Conservation (phyloP, 345 rosid species). For the Brassica juncea region DNA sequence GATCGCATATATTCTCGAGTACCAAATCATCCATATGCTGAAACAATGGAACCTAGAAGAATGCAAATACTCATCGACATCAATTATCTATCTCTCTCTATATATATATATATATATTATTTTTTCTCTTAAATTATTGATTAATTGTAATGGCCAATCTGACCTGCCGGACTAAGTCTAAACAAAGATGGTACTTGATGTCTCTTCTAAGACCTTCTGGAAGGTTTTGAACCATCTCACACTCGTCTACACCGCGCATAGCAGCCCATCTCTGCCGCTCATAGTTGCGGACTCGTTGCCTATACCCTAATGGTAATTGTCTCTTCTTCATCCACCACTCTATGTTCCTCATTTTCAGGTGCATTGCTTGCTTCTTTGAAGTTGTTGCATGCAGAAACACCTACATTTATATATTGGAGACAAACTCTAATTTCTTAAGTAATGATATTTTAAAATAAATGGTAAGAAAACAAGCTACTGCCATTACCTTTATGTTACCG, state of each 20-base stretch:
- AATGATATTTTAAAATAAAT: neutral
- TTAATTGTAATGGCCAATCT: neutral
- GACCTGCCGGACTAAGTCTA: constrained; percentile 93
- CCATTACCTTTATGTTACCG: constrained; percentile 90
- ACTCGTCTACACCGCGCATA: constrained; percentile 92
- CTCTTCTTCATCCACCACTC: constrained; percentile 99
- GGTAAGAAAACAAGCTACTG: neutral
- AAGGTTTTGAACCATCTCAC: constrained; percentile 80
- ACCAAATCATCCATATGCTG: constrained; percentile 98
- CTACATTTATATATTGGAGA: constrained; percentile 37
- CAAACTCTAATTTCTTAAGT: neutral
- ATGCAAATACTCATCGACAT: neutral
- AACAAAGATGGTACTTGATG: constrained; percentile 92
- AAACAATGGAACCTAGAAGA: constrained; percentile 76
- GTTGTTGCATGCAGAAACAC: constrained; percentile 91
- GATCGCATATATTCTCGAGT: constrained; percentile 88
- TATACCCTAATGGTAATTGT: constrained; percentile 71
- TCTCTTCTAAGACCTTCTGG: constrained; percentile 95
- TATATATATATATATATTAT: neutral
- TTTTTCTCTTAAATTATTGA: neutral
- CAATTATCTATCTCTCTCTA: neutral
- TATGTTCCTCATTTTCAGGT: constrained; percentile 90
- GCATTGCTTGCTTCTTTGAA: constrained; percentile 97
- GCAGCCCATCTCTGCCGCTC: constrained; percentile 98
- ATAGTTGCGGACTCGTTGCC: constrained; percentile 86